These are phyloP conservation scores for Aureobasidium sp. DNA, from an alignment of 2,329 filamentous ascomycete species.

Conservation along the genomic window DNA sequence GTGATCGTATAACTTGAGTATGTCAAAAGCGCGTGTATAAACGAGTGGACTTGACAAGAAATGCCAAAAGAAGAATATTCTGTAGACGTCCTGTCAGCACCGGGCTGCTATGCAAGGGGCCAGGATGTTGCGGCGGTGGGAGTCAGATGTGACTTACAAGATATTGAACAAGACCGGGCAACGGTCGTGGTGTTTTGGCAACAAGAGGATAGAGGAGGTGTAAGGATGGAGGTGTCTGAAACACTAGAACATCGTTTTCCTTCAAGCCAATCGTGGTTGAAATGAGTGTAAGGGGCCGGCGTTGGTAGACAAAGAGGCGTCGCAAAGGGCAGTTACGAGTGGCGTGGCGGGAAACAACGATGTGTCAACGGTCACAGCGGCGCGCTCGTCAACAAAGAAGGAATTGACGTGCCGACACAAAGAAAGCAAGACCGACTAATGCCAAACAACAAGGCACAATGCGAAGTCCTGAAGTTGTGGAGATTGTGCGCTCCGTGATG, in stretches of 20 bases:
- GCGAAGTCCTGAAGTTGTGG: slow-evolving; percentile 6
- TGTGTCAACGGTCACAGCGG: slow-evolving; percentile 11
- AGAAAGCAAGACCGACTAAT: slow-evolving; percentile 6
- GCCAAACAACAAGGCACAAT: slow-evolving; percentile 4
- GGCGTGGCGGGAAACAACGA: slow-evolving; percentile 14
- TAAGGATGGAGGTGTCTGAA: slow-evolving; percentile 12
- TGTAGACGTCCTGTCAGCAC: slow-evolving; percentile 7
- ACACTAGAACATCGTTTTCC: slow-evolving; percentile 16
- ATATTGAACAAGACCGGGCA: slow-evolving; percentile 3
- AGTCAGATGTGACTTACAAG: background rate
- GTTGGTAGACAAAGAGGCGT: slow-evolving; percentile 3
- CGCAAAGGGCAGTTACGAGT: slow-evolving; percentile 5
- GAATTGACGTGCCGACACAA: slow-evolving; percentile 9
- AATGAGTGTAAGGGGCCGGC: slow-evolving; percentile 16
- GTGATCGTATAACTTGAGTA: background rate
- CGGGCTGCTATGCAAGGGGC: slow-evolving; percentile 10
- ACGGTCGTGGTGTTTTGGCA: slow-evolving; percentile 11
- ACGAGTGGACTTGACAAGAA: slow-evolving; percentile 46
- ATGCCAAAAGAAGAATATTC: slow-evolving; percentile 23
- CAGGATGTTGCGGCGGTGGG: background rate
- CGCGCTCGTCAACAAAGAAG: slow-evolving; percentile 13
- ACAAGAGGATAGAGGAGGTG: background rate
- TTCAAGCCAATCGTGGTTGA: slow-evolving; percentile 9
- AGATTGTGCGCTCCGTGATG: background rate
- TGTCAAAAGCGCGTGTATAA: slow-evolving; percentile 35